phyloP scores from a whole-genome alignment of 352 stramenopile genomes.

The Pythium plurisporium region DNA sequence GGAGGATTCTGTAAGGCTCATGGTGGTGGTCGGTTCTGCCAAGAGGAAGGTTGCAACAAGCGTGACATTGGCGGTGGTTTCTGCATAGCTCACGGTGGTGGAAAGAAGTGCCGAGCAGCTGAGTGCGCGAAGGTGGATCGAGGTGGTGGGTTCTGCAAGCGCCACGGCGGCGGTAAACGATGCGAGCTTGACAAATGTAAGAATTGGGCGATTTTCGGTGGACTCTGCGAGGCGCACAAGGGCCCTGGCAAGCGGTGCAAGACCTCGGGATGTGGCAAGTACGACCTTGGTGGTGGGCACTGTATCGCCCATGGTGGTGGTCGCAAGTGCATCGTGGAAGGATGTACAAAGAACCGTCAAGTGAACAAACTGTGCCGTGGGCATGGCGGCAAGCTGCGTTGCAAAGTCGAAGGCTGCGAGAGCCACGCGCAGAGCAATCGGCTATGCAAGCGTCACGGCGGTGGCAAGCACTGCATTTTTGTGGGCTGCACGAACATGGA shows the following conservation, averaged over 20 bases:
- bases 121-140: slow-evolving; percentile 80
- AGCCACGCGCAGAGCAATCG: slow-evolving; percentile 76
- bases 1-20: slow-evolving; percentile 84
- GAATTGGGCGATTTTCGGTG: slow-evolving; percentile 77
- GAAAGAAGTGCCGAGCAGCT: slow-evolving; percentile 71
- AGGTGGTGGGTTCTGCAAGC: slow-evolving; percentile 76
- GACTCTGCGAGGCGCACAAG: slow-evolving; percentile 74
- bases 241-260: slow-evolving; percentile 75
- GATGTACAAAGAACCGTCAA: slow-evolving; percentile 83
- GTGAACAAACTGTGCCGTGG: slow-evolving; percentile 81
- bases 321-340: slow-evolving; percentile 77
- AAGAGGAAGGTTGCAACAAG: slow-evolving; percentile 67
- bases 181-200: slow-evolving; percentile 71
- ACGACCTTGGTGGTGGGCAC: slow-evolving; percentile 75
- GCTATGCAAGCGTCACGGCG: slow-evolving; percentile 80
- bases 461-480: slow-evolving; percentile 59
- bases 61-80: slow-evolving; percentile 82
- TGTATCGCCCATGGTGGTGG: slow-evolving; percentile 85
- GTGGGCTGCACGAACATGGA: slow-evolving; percentile 83
- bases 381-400: slow-evolving; percentile 77
- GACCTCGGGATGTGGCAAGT: slow-evolving; percentile 73
- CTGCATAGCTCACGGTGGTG: slow-evolving; percentile 84
- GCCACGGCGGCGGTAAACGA: slow-evolving; percentile 82
- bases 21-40: slow-evolving; percentile 75
- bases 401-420: slow-evolving; percentile 73